phyloP scores from a whole-genome alignment of 2,329 filamentous ascomycete species.

The Aspergillus cejpii region DNA sequence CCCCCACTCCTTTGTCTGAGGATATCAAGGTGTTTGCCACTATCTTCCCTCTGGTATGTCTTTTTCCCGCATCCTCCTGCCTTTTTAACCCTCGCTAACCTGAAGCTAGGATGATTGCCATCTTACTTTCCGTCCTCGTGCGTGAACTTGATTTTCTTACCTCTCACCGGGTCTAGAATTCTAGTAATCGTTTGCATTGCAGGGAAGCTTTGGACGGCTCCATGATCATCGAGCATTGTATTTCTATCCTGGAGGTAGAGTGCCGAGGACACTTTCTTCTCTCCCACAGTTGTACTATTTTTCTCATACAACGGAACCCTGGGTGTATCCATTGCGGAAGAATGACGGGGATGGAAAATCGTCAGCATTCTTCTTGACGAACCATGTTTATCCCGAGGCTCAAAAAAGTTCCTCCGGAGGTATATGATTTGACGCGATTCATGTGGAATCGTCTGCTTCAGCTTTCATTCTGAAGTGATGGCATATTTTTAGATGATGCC shows the following conservation, averaged over 20 bases:
- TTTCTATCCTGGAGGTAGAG: constrained; percentile 25
- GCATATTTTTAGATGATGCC: constrained; percentile 17
- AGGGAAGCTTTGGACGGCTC: constrained; percentile 1
- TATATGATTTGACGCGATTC: constrained; percentile 19
- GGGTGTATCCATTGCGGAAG: constrained; percentile 1
- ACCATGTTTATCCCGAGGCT: constrained; percentile 1
- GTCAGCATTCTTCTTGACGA: constrained; percentile 1
- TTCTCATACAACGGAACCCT: constrained; percentile 9
- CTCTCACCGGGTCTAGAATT: neutral
- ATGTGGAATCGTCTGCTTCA: constrained; percentile 11
- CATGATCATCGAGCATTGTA: constrained; percentile 10
- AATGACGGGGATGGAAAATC: neutral
- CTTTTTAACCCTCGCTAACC: constrained; percentile 18
- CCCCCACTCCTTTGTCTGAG: constrained; percentile 74
- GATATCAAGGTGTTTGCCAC: constrained; percentile 98
- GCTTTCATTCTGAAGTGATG: constrained; percentile 3
- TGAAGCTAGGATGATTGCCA: constrained; percentile 68
- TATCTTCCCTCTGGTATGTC: constrained; percentile 81
- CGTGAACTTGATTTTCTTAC: constrained; percentile 21
- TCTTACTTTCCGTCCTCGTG: constrained; percentile 57
- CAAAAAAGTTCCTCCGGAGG: constrained; percentile 6
- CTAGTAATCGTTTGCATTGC: neutral
- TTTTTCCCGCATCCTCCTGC: neutral
- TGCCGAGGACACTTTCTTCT: constrained; percentile 9
- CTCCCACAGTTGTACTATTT: constrained; percentile 7